Percentiles rank a stretch among this genome's conserved stretches.
phyloP scores from a whole-genome alignment of 2,329 filamentous ascomycete genomes.

The Beauveria sp. region DNA sequence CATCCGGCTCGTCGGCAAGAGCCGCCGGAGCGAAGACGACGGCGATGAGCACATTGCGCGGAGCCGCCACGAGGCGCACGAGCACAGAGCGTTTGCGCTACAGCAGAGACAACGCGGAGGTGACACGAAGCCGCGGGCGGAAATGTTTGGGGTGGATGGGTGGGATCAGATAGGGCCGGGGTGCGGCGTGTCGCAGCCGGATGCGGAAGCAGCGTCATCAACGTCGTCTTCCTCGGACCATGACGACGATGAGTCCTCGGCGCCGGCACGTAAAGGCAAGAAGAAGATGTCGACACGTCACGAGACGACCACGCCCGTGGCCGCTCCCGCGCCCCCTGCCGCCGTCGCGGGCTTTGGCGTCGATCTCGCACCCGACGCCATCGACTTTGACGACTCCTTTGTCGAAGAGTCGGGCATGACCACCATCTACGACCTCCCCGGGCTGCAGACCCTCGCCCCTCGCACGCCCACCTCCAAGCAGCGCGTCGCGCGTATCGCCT shows the following conservation, averaged over 20 bases:
- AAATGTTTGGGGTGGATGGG: constrained; percentile 7
- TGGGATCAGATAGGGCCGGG: background rate
- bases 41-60: constrained; percentile 21
- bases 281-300: background rate
- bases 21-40: background rate
- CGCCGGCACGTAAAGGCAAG: background rate
- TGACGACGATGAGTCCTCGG: background rate
- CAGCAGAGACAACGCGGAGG: constrained; percentile 15
- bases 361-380: background rate
- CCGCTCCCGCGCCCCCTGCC: background rate
- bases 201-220: too few species aligned
- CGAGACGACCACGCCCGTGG: background rate
- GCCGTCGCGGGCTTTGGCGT: background rate
- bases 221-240: too few species aligned
- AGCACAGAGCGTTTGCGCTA: constrained; percentile 22
- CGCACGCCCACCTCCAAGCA: constrained; percentile 46
- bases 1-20: constrained; percentile 32
- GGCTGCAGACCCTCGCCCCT: constrained; percentile 47
- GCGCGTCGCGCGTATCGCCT: constrained; percentile 48
- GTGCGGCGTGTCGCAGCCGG: too few species aligned
- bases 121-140: constrained; percentile 6
- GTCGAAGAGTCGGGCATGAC: constrained; percentile 54
- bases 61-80: constrained; percentile 27
- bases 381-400: constrained; percentile 37
- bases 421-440: constrained; percentile 53